Evolutionary conservation across 2,329 filamentous ascomycete genomes (phyloP).

Genomic region (Corynespora cassiicola): DNA sequence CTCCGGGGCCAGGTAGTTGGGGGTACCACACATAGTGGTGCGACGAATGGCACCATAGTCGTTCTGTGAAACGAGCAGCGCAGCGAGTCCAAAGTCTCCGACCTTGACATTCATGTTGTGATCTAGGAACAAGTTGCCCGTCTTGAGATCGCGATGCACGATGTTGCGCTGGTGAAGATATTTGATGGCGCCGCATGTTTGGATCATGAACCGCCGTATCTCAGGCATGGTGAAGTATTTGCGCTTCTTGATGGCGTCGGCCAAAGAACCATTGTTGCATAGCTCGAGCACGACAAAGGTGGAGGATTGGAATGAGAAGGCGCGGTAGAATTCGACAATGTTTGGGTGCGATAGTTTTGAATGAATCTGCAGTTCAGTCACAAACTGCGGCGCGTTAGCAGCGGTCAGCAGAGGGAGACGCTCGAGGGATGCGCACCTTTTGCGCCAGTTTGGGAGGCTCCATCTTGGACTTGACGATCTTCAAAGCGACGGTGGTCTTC

Average conservation of each 20-base stretch:
- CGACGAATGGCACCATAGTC: constrained; percentile 82
- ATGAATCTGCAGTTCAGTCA: constrained; percentile 92
- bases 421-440: constrained; percentile 64
- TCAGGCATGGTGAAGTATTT: constrained; percentile 92
- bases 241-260: constrained; percentile 95
- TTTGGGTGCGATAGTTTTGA: constrained; percentile 97
- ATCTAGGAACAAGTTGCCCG: constrained; percentile 97
- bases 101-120: constrained; percentile 97
- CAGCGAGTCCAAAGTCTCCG: constrained; percentile 94
- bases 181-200: constrained; percentile 96
- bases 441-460: constrained; percentile 79
- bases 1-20: constrained; percentile 97
- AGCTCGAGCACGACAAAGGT: constrained; percentile 95
- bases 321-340: constrained; percentile 93
- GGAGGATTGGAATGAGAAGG: constrained; percentile 86
- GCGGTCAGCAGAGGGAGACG: background rate
- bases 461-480: constrained; percentile 86
- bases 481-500: constrained; percentile 74
- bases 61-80: constrained; percentile 86
- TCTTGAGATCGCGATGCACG: constrained; percentile 96
- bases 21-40: constrained; percentile 94
- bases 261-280: constrained; percentile 93
- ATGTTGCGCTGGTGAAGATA: constrained; percentile 97
- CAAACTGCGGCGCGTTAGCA: constrained; percentile 60
- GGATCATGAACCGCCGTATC: constrained; percentile 90